Evolutionary conservation across 2,329 filamentous ascomycete species (phyloP).

Genomic region (Ascochyta lentis): DNA sequence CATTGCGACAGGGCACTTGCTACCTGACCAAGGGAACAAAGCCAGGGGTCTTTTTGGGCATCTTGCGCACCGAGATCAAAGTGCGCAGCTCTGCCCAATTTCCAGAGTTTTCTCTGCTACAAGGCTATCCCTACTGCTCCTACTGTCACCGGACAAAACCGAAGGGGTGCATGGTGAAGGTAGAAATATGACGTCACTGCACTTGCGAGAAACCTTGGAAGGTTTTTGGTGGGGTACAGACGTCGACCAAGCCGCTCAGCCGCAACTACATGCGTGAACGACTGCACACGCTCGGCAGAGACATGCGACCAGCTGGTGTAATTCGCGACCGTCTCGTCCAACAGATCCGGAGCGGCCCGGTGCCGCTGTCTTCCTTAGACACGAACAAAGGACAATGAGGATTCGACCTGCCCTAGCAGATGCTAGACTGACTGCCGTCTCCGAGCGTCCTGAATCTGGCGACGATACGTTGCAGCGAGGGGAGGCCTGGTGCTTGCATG

Average conservation of each 20-base stretch:
- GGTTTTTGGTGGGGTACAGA: constrained; percentile 1
- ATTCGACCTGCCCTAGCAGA: background rate
- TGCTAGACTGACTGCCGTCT: background rate
- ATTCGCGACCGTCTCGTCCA: background rate
- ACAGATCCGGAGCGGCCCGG: constrained; percentile 11
- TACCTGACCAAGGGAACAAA: constrained; percentile 14
- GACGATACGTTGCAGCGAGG: no score
- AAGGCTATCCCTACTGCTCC: constrained; percentile 29
- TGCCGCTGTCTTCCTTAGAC: background rate
- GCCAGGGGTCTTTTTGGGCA: background rate
- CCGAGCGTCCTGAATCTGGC: background rate
- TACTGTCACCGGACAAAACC: constrained; percentile 23
- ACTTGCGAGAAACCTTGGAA: background rate
- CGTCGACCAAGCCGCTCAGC: constrained; percentile 14
- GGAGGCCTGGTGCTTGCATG: no score
- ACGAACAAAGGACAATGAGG: background rate
- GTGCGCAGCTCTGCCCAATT: constrained; percentile 9
- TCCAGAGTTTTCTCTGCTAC: constrained; percentile 9
- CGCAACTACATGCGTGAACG: constrained; percentile 18
- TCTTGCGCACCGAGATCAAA: background rate
- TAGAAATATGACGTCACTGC: constrained; percentile 30
- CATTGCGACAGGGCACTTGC: background rate
- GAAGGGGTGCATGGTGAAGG: constrained; percentile 21
- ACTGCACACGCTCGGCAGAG: background rate
- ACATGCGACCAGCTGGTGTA: no score